Base-by-base conservation (phyloP, 1,284 basidiomycete genomes). In the Cronartium ribicola region DNA sequence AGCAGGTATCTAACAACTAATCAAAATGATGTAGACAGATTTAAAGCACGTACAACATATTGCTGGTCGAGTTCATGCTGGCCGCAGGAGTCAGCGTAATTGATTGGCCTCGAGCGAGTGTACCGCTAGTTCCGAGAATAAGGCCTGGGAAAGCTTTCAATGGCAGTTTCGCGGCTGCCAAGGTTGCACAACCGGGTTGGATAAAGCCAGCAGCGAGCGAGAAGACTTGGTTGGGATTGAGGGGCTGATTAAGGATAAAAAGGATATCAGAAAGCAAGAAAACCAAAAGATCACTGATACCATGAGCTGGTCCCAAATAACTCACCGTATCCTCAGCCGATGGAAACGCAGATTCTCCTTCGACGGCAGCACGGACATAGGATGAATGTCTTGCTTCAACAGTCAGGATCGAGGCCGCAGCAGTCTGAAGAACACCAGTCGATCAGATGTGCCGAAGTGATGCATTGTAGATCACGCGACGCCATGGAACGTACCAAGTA, bases 401-500 rank as follows among this genome's bases (percentile, higher is more conserved):
- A 13, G 81, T 79, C 20, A 82, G 76, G 75, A 83, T 80, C 60
- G 80, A 75, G 10, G 66, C 82, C 4, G 83, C 82, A 17, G 83
- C 82, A 5, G 82, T 82, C 76, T 61, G 39, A 61, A 7, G 22
- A 61, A 29, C 4, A 22, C 5, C 7, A 61, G 13, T 7, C 22
- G 14, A 29, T 29, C 59, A 61, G 36, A 39, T 36, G 14, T n/a
- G 14, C 20, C 22, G 20, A 7, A 61, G 29, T 2, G n/a, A 37
- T 3, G 13, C 3, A 2, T 37, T 29, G 59, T 22, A 5, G 14
- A 29, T 20, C 20, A 46, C 46, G 3, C 41, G 1, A 43, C 41
- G 22, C 13, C 3, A 17, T 4, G 59, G 41, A 64, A 75, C 69
- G 6, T 17, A 20, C 39, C 20, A 43, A 14, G 14, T n/a, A 55